Evolutionary conservation across 257 asterid genomes (phyloP), one percentile per base, ranked within the genome.

Genomic region (Handroanthus guayacan): DNA sequence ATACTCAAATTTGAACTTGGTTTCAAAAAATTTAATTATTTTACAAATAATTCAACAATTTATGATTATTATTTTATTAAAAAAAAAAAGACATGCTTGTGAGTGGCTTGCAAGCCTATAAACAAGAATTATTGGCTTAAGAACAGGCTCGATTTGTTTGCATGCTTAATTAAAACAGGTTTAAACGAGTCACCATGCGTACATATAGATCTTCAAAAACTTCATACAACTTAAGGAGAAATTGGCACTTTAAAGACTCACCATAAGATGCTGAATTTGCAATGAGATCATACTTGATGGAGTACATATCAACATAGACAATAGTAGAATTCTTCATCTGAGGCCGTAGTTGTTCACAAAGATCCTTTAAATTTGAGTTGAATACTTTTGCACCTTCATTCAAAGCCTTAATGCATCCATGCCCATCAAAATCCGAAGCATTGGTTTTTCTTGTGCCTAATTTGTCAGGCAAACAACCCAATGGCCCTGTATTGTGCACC

Each of bases 401-500:
- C 45, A 81, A 17, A 5, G 79, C 45, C 36, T 60, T 60, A 6
- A 79, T 51, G 84, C 89, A 87, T 20, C 89, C 91, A 12, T 78
- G 16, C 9, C 64, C 14, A 68, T 87, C 89, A 9, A 76, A 56
- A 75, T 83, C 87, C 1, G 58, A 69, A 9, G 63, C 66, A 5
- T 61, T 63, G 9, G 82, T 72, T 6, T 64, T 78, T 6, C 65
- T 75, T 4, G 74, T 71, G 44, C 76, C 78, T 1, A 87, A 78
- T 62, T 79, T 66, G 34, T 62, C 75, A 34, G 91, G 91, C 75
- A 84, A 63, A 72, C 91, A 87, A 9, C 91, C 91, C 57, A 87
- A 20, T 47, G 91, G 91, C 10, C 91, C 91, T 3, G 91, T 84
- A 17, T 78, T 84, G 0, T 87, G 89, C 69, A 87, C 80, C 91